Evolutionary conservation across 75 land plant genomes (phyloP).

Genomic region (Cupressus sempervirens): DNA sequence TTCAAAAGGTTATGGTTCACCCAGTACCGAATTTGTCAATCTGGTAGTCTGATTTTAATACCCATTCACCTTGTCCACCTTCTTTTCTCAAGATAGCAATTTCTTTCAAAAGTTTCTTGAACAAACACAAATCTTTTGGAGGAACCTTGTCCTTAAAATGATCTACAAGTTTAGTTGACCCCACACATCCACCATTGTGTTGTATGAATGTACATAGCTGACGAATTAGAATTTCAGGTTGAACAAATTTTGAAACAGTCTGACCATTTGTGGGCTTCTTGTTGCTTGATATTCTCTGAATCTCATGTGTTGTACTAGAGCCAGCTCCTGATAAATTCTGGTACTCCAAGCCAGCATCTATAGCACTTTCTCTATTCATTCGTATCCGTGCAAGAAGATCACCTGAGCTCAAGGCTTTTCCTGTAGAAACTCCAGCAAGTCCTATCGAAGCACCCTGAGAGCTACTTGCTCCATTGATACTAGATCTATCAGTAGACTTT

Average conservation of each 20-base stretch:
- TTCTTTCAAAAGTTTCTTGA: conserved; percentile 83
- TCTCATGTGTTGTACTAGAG: background rate
- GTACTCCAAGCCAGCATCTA: conserved; percentile 38
- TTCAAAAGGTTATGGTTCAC: background rate
- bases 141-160: conserved; percentile 74
- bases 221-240: conserved; percentile 61
- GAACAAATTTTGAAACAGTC: conserved; percentile 16
- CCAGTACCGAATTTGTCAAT: conserved; percentile 11
- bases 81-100: conserved; percentile 68
- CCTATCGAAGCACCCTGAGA: conserved; percentile 23
- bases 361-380: conserved; percentile 54
- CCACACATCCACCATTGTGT: conserved; percentile 56
- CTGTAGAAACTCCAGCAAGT: conserved; percentile 63
- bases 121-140: conserved; percentile 50
- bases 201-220: conserved; percentile 76
- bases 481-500: conserved; percentile 19
- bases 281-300: background rate
- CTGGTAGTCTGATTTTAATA: conserved; percentile 70
- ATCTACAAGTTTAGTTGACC: conserved; percentile 55
- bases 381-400: conserved; percentile 75
- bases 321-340: conserved; percentile 9
- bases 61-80: conserved; percentile 56
- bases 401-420: conserved; percentile 73
- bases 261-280: conserved; percentile 10
- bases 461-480: conserved; percentile 11